A percentile compares a stretch with the other conserved stretches of the same genome.
phyloP scores from a whole-genome alignment of 164 flowering plant genomes.

The Saururus chinensis region DNA sequence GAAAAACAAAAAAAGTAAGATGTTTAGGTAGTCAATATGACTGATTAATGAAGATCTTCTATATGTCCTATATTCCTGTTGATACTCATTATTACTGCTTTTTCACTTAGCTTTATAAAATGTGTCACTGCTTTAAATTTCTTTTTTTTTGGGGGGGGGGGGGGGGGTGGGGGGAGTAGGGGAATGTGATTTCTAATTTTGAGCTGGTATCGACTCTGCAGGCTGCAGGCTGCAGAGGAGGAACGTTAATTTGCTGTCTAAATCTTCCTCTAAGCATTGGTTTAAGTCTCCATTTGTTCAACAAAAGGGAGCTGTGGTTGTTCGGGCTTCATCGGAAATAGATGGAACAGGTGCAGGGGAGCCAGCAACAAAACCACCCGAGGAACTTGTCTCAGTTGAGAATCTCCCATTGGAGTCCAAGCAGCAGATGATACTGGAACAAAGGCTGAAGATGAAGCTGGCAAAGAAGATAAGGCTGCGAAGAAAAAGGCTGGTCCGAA shows the following conservation, averaged over 20 bases:
- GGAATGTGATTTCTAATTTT: neutral
- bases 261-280: conserved; percentile 11
- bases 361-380: conserved; percentile 19
- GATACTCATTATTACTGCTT: neutral
- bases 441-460: conserved; percentile 66
- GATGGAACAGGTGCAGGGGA: conserved; percentile 25
- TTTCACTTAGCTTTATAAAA: too few relatives aligned
- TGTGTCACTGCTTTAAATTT: neutral
- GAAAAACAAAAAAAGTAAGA: too few relatives aligned
- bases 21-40: too few relatives aligned
- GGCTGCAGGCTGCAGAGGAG: conserved; percentile 28
- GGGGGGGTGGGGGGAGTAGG: too few relatives aligned
- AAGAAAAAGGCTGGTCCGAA: conserved; percentile 72
- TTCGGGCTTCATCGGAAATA: conserved; percentile 32
- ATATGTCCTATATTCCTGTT: neutral
- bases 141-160: too few relatives aligned
- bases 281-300: conserved; percentile 1
- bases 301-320: conserved; percentile 17
- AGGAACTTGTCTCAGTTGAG: conserved; percentile 39
- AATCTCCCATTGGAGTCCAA: conserved; percentile 79
- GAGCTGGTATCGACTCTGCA: conserved; percentile 8
- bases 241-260: conserved; percentile 14
- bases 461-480: conserved; percentile 80
- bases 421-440: conserved; percentile 46
- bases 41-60: neutral